phyloP scores from a whole-genome alignment of 1,139 yeast species.

The Zygoascus meyerae region DNA sequence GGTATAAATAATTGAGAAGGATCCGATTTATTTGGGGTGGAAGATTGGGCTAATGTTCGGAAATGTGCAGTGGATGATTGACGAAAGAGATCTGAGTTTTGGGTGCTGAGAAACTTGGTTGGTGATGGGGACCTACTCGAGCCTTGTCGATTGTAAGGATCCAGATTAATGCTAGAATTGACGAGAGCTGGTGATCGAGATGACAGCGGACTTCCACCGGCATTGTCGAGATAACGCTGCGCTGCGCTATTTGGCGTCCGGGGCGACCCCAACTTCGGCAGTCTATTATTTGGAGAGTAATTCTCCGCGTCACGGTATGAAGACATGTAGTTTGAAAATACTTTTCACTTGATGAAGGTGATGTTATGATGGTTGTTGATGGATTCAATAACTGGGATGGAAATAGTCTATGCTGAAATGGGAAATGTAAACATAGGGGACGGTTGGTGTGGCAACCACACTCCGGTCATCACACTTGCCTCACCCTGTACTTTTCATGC shows the following conservation, averaged over 20 bases:
- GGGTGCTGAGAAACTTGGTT: slow-evolving; percentile 13
- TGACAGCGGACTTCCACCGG: slow-evolving; percentile 15
- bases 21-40: slow-evolving; percentile 12
- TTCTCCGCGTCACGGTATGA: slow-evolving; percentile 2
- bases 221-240: slow-evolving; percentile 7
- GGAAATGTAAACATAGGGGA: slow-evolving; percentile 1
- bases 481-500: too few relatives aligned
- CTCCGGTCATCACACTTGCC: too few relatives aligned
- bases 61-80: slow-evolving; percentile 20
- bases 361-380: slow-evolving; percentile 1
- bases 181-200: slow-evolving; percentile 21
- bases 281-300: slow-evolving; percentile 5
- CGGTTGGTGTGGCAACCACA: neutral
- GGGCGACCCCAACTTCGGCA: slow-evolving; percentile 1
- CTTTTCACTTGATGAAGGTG: neutral
- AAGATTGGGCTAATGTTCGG: slow-evolving; percentile 21
- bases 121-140: slow-evolving; percentile 19
- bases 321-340: neutral
- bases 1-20: slow-evolving; percentile 27
- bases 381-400: neutral
- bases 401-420: neutral
- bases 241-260: slow-evolving; percentile 10
- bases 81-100: slow-evolving; percentile 1
- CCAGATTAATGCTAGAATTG: slow-evolving; percentile 14
- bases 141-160: neutral